Percentiles rank a stretch among this genome's conserved stretches.
These are phyloP conservation scores for Ogataea dorogensis DNA, from an alignment of 805 yeast species.

Conservation along the genomic window DNA sequence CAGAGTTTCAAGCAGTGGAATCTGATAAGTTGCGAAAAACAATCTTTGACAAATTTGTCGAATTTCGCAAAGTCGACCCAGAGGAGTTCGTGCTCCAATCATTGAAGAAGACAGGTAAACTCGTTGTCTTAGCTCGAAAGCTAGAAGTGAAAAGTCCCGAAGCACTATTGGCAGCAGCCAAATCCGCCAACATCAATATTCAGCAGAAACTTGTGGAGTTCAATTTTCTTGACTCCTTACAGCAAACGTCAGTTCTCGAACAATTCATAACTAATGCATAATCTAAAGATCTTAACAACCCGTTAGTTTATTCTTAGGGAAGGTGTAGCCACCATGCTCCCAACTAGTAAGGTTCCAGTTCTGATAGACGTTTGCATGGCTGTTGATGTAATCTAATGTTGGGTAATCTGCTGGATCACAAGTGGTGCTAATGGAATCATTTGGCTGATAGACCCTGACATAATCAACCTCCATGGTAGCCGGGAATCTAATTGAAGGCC, in stretches of 20 bases:
- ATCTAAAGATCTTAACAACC: slow-evolving; percentile 31
- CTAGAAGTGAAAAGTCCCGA: slow-evolving; percentile 1
- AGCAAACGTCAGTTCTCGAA: slow-evolving; percentile 7
- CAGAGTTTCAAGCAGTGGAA: slow-evolving; percentile 14
- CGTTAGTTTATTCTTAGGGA: slow-evolving; percentile 62
- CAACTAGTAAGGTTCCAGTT: slow-evolving; percentile 72
- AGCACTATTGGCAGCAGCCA: slow-evolving; percentile 3
- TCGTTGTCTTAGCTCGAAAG: slow-evolving; percentile 8
- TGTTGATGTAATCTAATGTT: slow-evolving; percentile 75
- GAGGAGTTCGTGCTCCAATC: slow-evolving; percentile 7
- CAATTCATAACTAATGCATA: slow-evolving; percentile 5
- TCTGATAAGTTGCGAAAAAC: slow-evolving; percentile 19
- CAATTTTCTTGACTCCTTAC: slow-evolving; percentile 10
- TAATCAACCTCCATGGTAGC: slow-evolving; percentile 73
- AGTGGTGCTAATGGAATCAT: slow-evolving; percentile 54
- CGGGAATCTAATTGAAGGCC: slow-evolving; percentile 82
- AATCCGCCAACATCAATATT: slow-evolving; percentile 5
- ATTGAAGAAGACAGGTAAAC: slow-evolving; percentile 6
- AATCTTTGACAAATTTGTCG: slow-evolving; percentile 16
- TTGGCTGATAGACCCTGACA: slow-evolving; percentile 90
- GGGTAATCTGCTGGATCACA: slow-evolving; percentile 90
- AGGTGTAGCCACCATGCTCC: slow-evolving; percentile 68
- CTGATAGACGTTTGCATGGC: slow-evolving; percentile 66
- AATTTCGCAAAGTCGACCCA: slow-evolving; percentile 11
- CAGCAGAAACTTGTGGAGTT: slow-evolving; percentile 11